Percentiles rank a stretch among this genome's conserved stretches.
Evolutionary conservation across 148 eudicot species (phyloP).

Genomic region (Talinum fruticosum): DNA sequence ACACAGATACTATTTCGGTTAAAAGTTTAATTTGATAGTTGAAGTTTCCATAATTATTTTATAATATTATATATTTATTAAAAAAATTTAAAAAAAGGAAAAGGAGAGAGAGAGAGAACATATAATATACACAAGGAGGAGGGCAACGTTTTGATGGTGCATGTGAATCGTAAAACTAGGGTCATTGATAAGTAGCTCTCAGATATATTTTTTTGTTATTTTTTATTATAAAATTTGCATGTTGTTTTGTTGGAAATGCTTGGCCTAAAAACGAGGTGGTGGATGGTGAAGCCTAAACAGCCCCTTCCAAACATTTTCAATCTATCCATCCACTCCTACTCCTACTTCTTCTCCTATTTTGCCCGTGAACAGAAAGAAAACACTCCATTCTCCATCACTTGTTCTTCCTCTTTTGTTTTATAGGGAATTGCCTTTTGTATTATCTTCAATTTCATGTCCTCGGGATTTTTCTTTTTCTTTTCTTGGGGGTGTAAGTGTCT

Average conservation of each 20-base stretch:
- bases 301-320: background rate
- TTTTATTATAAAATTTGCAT: background rate
- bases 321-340: too few species aligned
- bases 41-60: background rate
- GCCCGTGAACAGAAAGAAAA: background rate
- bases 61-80: background rate
- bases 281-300: too few species aligned
- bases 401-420: background rate
- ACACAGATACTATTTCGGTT: too few species aligned
- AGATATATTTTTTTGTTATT: background rate
- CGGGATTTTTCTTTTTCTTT: too few species aligned
- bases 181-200: background rate
- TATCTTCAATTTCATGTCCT: too few species aligned
- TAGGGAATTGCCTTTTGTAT: background rate
- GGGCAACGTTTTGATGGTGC: background rate
- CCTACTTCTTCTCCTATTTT: too few species aligned
- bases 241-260: background rate
- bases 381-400: background rate
- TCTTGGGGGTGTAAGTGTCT: too few species aligned
- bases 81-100: background rate
- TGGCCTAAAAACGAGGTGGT: background rate
- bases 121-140: background rate
- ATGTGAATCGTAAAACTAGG: background rate
- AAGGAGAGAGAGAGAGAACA: too few species aligned
- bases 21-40: too few species aligned